phyloP scores from a whole-genome alignment of 306 rosid species.

The Castanopsis chinensis region DNA sequence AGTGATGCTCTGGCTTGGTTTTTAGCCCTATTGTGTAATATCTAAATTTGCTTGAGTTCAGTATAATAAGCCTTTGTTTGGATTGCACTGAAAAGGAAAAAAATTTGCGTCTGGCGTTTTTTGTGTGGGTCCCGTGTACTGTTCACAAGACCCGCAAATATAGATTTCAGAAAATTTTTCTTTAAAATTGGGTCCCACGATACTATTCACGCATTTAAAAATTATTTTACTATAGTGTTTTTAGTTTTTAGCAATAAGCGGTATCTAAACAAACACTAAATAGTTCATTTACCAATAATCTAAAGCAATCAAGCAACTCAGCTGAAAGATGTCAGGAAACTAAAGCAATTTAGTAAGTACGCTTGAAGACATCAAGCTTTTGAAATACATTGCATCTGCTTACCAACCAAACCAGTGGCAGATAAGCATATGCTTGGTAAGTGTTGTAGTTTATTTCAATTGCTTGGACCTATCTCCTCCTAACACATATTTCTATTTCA shows the following conservation, averaged over 20 bases:
- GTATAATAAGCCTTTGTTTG: background rate
- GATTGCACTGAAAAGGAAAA: too few species aligned
- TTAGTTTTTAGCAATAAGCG: too few species aligned
- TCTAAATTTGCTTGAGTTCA: background rate
- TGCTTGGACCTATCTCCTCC: background rate
- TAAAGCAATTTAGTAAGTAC: background rate
- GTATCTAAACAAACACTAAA: too few species aligned
- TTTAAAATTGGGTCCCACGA: too few species aligned
- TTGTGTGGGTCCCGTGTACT: too few species aligned
- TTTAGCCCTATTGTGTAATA: background rate
- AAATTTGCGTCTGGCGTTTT: too few species aligned
- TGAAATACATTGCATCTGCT: background rate
- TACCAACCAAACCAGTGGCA: background rate
- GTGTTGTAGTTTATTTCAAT: background rate
- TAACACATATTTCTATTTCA: background rate
- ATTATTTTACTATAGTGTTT: too few species aligned
- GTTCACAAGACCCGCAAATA: too few species aligned
- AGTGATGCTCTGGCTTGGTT: conserved; percentile 8
- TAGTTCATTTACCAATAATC: background rate
- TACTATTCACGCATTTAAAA: too few species aligned
- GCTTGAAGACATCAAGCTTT: background rate
- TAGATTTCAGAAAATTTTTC: too few species aligned
- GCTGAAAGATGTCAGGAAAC: background rate
- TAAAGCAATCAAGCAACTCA: background rate
- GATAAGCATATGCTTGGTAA: background rate